phyloP scores from a whole-genome alignment of 2,329 filamentous ascomycete species.

The Iodosphaeria phyllophila region DNA sequence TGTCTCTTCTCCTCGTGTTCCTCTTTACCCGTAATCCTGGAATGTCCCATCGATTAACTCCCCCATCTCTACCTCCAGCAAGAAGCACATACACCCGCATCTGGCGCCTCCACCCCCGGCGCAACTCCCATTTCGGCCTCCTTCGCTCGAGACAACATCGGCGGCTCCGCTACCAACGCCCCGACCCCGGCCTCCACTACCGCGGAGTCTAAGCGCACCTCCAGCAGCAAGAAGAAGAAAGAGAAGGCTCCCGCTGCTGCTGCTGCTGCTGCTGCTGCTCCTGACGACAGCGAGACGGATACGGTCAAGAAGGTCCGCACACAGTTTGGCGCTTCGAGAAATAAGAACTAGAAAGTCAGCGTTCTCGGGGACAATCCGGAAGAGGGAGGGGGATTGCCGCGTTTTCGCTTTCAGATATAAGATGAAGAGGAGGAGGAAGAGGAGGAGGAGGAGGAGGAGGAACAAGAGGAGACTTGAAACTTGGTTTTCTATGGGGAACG shows the following conservation, averaged over 20 bases:
- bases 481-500: too few relatives aligned
- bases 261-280: slow-evolving; percentile 23
- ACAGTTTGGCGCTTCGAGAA: slow-evolving; percentile 35
- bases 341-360: too few relatives aligned
- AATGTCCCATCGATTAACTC: slow-evolving; percentile 1
- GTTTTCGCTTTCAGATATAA: too few relatives aligned
- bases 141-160: slow-evolving; percentile 25
- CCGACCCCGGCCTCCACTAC: slow-evolving; percentile 36
- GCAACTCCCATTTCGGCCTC: slow-evolving; percentile 36
- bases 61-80: slow-evolving; percentile 7
- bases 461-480: too few relatives aligned
- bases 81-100: slow-evolving; percentile 24
- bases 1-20: slow-evolving; percentile 2
- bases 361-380: too few relatives aligned
- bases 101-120: slow-evolving; percentile 21
- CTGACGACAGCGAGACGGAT: slow-evolving; percentile 38
- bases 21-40: neutral
- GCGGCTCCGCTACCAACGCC: slow-evolving; percentile 25
- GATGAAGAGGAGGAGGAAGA: too few relatives aligned
- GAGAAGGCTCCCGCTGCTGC: slow-evolving; percentile 25
- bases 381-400: too few relatives aligned
- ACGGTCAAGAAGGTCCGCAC: slow-evolving; percentile 37
- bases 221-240: slow-evolving; percentile 31
- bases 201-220: slow-evolving; percentile 18
- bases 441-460: too few relatives aligned